phyloP scores from a whole-genome alignment of 768 basidiomycete genomes.

The Lentinula guzmanii region DNA sequence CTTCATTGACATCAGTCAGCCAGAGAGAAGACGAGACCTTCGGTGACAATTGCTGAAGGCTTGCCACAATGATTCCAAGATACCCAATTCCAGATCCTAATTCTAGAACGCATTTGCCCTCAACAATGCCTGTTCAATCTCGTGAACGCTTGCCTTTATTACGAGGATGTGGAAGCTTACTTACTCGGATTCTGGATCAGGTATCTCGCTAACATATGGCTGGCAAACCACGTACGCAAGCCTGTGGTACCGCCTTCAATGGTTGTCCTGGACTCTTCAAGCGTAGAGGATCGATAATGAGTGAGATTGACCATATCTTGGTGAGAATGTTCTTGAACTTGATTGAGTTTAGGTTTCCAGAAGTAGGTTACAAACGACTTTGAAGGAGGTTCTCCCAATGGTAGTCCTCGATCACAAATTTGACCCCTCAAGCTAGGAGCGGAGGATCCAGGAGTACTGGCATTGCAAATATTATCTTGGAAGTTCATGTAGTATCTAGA shows the following conservation, averaged over 20 bases:
- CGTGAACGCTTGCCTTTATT: slow-evolving; percentile 4
- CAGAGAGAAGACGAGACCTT: slow-evolving; percentile 22
- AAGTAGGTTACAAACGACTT: slow-evolving; percentile 65
- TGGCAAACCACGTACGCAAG: slow-evolving; percentile 74
- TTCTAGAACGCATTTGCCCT: slow-evolving; percentile 51
- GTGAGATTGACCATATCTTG: slow-evolving; percentile 13
- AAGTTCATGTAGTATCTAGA: neutral
- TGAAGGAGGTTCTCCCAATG: slow-evolving; percentile 30
- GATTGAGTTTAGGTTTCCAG: slow-evolving; percentile 31
- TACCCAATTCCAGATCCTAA: slow-evolving; percentile 77
- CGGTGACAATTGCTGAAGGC: slow-evolving; percentile 38
- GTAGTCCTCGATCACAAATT: slow-evolving; percentile 20
- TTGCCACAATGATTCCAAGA: slow-evolving; percentile 56
- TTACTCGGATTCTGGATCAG: slow-evolving; percentile 53
- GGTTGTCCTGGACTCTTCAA: slow-evolving; percentile 68
- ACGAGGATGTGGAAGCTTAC: slow-evolving; percentile 10
- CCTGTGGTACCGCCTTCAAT: slow-evolving; percentile 79
- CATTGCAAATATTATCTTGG: neutral
- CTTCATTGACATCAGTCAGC: slow-evolving; percentile 62
- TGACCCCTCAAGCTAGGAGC: slow-evolving; percentile 16
- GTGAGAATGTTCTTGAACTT: neutral
- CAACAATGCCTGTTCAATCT: neutral
- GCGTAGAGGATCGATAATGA: slow-evolving; percentile 40
- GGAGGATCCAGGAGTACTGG: slow-evolving; percentile 17
- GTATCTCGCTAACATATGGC: slow-evolving; percentile 58